Evolutionary conservation across 805 yeast genomes (phyloP), one percentile per base, ranked within the genome.

Genomic region (Metschnikowia noctiluminum): DNA sequence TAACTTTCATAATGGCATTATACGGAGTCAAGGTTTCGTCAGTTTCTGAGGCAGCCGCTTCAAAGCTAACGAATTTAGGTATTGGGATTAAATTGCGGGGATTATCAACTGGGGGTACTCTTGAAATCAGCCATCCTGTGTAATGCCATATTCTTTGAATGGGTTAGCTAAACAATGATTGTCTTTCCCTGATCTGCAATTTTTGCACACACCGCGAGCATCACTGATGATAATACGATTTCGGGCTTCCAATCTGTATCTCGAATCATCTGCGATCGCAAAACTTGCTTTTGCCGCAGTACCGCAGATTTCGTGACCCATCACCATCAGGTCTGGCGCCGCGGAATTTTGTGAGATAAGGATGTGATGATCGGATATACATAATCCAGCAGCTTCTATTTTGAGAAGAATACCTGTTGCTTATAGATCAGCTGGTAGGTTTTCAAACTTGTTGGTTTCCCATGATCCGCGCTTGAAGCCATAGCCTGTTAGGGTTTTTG

Each of bases 281-380:
- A 50, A 42, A 13, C 77, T 77, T 1, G 62, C 68, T 13, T 59
- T 55, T 30, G 62, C 67, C 7, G 71, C 56, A 41, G 57, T 62
- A 1, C 77, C 77, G 1, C 76, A 73, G 27, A 73, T 68, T 52
- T 73, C 77, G 54, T 73, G 77, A 38, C 77, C 77, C 76, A 73
- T 71, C 11, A 73, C 68, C 54, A 72, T 69, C 37, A 56, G 51
- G 10, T 61, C 58, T 1, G 72, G 70, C 9, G 49, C 30, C 9
- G 34, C 41, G 6, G 58, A 53, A 37, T 45, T 48, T 36, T 53
- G 54, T 1, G 49, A 45, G 10, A 53, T 35, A 28, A 72, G 60
- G 16, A 73, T 61, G 51, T 73, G 76, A 15, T 71, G 62, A 53
- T 76, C 80, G 34, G 75, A 68, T 46, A 64, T 67, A 52, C 80